These are phyloP conservation scores for Candida pseudofarinosa DNA, from an alignment of 805 yeast genomes.

Conservation along the genomic window DNA sequence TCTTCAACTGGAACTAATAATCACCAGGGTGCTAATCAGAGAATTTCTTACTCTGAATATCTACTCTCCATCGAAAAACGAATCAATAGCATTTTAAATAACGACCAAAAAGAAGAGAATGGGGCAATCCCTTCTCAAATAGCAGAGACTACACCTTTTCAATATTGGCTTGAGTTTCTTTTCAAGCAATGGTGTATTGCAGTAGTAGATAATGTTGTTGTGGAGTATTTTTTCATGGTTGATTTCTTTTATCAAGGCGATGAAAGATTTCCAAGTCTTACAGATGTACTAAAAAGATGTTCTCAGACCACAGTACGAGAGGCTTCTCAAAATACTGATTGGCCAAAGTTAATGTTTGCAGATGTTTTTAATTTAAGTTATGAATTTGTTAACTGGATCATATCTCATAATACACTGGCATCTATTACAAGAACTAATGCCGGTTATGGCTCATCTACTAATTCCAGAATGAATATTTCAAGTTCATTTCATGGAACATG, in stretches of 20 bases:
- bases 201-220: conserved; percentile 68
- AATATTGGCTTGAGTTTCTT: conserved; percentile 68
- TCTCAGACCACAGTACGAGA: conserved; percentile 1
- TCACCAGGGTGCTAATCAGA: conserved; percentile 8
- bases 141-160: conserved; percentile 69
- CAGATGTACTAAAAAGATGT: conserved; percentile 5
- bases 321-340: conserved; percentile 15
- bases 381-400: conserved; percentile 45
- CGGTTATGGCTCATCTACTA: conserved; percentile 36
- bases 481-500: conserved; percentile 35
- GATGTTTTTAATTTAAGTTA: conserved; percentile 37
- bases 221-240: conserved; percentile 68
- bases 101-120: conserved; percentile 25
- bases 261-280: conserved; percentile 28
- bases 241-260: conserved; percentile 60
- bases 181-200: conserved; percentile 72
- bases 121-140: conserved; percentile 78
- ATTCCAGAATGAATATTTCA: conserved; percentile 14
- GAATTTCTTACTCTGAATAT: conserved; percentile 46
- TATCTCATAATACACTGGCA: conserved; percentile 29
- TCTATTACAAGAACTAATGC: conserved; percentile 16
- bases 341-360: conserved; percentile 37
- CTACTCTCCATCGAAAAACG: conserved; percentile 52
- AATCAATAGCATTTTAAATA: conserved; percentile 44
- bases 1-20: background rate